phyloP scores from a whole-genome alignment of 352 stramenopile genomes.

The Globisporangium solare region DNA sequence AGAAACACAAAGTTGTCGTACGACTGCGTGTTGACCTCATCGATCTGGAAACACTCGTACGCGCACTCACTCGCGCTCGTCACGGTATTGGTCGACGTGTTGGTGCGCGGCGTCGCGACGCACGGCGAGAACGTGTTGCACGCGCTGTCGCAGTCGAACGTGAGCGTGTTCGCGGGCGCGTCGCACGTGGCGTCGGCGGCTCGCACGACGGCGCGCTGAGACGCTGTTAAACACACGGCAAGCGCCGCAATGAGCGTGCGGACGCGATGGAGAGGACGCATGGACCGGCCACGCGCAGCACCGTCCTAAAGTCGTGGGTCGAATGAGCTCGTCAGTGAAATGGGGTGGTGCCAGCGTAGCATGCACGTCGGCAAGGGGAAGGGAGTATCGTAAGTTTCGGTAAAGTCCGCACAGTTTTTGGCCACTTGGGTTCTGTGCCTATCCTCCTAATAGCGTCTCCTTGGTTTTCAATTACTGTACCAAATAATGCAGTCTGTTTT shows the following conservation, averaged over 20 bases:
- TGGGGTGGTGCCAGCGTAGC: too few relatives aligned
- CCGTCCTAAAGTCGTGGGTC: neutral
- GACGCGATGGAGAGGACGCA: neutral
- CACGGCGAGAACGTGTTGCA: slow-evolving; percentile 1
- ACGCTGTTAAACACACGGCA: neutral
- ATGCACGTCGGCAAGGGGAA: too few relatives aligned
- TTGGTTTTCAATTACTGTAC: too few relatives aligned
- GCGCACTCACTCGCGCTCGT: neutral
- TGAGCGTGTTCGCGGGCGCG: slow-evolving; percentile 1
- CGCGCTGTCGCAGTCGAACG: neutral
- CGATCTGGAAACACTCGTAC: neutral
- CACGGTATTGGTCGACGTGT: too few relatives aligned
- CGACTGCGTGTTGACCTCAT: neutral
- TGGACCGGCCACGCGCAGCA: neutral
- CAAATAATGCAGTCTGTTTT: too few relatives aligned
- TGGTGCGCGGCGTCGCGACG: neutral
- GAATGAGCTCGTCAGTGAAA: too few relatives aligned
- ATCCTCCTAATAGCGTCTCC: too few relatives aligned
- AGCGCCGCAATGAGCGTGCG: neutral
- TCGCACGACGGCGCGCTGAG: neutral
- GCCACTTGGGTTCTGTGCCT: too few relatives aligned
- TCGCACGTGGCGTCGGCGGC: neutral
- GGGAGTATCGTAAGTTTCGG: too few relatives aligned
- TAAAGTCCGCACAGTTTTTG: too few relatives aligned
- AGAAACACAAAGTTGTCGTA: neutral